Base-by-base conservation (phyloP, 1,139 yeast species). In the Suhomyces anneliseae region DNA sequence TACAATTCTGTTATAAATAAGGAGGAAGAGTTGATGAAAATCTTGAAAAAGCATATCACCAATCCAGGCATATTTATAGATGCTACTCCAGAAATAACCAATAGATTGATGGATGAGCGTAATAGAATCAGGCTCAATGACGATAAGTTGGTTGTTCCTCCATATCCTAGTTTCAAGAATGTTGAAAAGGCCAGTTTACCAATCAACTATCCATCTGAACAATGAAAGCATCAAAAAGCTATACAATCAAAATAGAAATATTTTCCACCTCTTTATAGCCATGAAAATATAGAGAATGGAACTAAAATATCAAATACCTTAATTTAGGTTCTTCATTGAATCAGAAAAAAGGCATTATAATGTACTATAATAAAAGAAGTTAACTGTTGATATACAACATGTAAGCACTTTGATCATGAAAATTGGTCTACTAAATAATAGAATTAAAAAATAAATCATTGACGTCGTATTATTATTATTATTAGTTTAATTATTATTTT, bases 11-110 rank as follows among this genome's bases (percentile, higher is more conserved):
- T 44, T 8, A 27, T 36, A 8, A 52, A 43, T 32, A 54, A 47
- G 19, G 61, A 58, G 8, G 78, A 69, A 6, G 67, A 61, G 7
- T 56, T 63, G 6, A 54, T 71, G 44, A 76, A 69, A 51, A 56
- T 65, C 5, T 54, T 73, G 45, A 75, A 69, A 50, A 75, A 62
- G 43, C 85, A 82, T 48, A 74, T 75, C 51, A 87, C 85, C 0
- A 87, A 83, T 56, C 83, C 88, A 1, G 87, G 87, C 0, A 71
- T 82, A 8, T 54, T 61, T 2, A 60, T 70, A 4, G 82, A 81
- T 4, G 76, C 74, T 9, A 69, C 71, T 37, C 93, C 93, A 0
- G 76, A 75, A 34, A 69, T 84, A 27, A 74, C 81, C 3, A 84
- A 83, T 56, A 68, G 66, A 31, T 51, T 78, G 3, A 66, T 72